Percentiles rank a stretch among this genome's conserved stretches.
Evolutionary conservation across 1,284 basidiomycete species (phyloP).

Genomic region (Baeospora myosura): DNA sequence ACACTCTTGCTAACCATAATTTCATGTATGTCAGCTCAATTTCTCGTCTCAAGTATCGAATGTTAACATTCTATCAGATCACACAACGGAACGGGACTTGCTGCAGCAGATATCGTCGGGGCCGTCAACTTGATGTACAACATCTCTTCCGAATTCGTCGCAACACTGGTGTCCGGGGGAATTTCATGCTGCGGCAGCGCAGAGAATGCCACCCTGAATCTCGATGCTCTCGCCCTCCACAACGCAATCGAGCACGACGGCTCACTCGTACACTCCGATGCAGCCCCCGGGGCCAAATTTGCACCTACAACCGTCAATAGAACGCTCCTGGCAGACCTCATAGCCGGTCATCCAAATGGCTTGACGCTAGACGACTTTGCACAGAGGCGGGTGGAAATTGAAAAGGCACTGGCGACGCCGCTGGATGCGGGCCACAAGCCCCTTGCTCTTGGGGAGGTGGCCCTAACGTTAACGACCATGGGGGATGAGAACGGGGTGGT

Average conservation of each 20-base stretch:
- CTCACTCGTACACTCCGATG: neutral
- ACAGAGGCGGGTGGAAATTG: slow-evolving; percentile 25
- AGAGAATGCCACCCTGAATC: slow-evolving; percentile 2
- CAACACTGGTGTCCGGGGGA: neutral
- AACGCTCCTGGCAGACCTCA: slow-evolving; percentile 18
- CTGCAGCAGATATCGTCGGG: neutral
- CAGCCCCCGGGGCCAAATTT: slow-evolving; percentile 18
- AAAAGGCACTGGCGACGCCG: slow-evolving; percentile 19
- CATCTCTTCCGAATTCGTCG: neutral
- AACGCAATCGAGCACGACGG: neutral
- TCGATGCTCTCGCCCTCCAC: neutral
- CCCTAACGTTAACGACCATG: slow-evolving; percentile 10
- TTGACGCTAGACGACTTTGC: slow-evolving; percentile 23
- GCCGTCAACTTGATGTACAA: neutral
- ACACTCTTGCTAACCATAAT: neutral
- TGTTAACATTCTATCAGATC: neutral
- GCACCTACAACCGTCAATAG: slow-evolving; percentile 19
- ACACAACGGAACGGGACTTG: neutral
- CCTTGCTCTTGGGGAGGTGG: slow-evolving; percentile 38
- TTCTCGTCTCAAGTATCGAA: neutral
- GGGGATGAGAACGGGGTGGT: slow-evolving; percentile 1
- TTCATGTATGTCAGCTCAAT: neutral
- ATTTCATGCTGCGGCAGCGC: neutral
- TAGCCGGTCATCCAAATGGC: slow-evolving; percentile 14
- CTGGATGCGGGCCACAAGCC: slow-evolving; percentile 29